Percentiles rank a stretch among this genome's conserved stretches.
These are phyloP conservation scores for Corymbia calophylla DNA, from an alignment of 441 rosid genomes.

Conservation along the genomic window DNA sequence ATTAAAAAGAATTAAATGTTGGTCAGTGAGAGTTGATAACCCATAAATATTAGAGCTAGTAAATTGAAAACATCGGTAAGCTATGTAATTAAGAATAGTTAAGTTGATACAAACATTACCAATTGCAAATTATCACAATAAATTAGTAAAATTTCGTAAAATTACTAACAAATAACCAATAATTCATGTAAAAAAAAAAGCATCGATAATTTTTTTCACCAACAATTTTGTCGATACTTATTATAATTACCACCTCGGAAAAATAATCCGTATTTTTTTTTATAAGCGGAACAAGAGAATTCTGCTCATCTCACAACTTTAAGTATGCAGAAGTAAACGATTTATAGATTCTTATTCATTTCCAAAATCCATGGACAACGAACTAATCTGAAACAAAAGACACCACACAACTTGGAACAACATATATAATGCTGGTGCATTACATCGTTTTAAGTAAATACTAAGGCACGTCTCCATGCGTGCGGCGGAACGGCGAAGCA, in stretches of 20 bases:
- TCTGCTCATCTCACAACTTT: not conserved
- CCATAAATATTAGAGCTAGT: not conserved
- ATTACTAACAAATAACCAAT: not conserved
- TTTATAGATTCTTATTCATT: not conserved
- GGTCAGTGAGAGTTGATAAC: not conserved
- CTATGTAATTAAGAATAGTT: not conserved
- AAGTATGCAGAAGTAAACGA: not conserved
- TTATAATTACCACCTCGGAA: not conserved
- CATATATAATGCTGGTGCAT: not conserved
- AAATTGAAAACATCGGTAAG: not conserved
- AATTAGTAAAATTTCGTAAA: not conserved
- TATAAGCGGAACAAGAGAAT: not conserved
- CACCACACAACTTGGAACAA: not conserved
- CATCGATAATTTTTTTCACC: no score
- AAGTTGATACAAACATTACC: not conserved
- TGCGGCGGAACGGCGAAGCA: not conserved
- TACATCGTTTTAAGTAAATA: not conserved
- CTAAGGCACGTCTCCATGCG: not conserved
- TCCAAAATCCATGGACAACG: not conserved
- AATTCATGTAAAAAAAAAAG: not conserved
- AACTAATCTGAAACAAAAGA: not conserved
- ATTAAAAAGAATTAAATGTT: not conserved
- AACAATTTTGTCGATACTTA: not conserved
- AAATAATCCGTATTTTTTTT: not conserved
- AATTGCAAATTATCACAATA: not conserved